Base-by-base conservation (phyloP, 306 rosid genomes). In the Vicia sativa region DNA sequence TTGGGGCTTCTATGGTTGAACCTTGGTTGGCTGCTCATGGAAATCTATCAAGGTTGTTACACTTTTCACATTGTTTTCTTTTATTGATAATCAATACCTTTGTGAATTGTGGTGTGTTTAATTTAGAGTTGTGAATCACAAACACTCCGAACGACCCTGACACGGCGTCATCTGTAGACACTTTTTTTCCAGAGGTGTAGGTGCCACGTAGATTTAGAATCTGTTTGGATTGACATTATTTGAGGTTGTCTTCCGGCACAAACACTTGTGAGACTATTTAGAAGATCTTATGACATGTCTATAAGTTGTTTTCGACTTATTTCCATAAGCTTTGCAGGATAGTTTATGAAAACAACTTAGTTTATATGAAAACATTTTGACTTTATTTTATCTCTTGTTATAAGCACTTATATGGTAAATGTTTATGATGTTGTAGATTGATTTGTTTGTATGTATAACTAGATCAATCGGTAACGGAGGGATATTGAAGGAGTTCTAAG, bases 21-120 rank as follows among this genome's bases (percentile, higher is more conserved):
- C 97, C 99, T 7, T 93, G 97, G 99, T 75, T 93, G 71, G 97
- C 97, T 3, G 95, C 96, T 23, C 99, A 93, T 80, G 96, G 89
- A 44, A 95, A 93, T 72, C 83, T 87, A 61, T 79, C 97, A 31
- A 93, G 99, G 99, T 93, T 70, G 89, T 77, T 52, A 18, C 29
- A 11, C 13, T 43, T 79, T 81, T 9, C 14, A 25, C 11, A 9
- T 29, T 58, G 3, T 52, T n/a, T 44, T 35, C 4, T 34, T 58
- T 34, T 57, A 25, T 34, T 48, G 54, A 10, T 49, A 49, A 49
- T 45, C 29, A 5, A 9, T 21, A 37, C 9, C 63, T 16, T 10
- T 54, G 12, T 56, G 49, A 14, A 11, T 77, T 72, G 38, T 21
- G 2, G 16, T 52, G 35, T 31, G 3, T 44, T 50, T 14, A 39